phyloP scores from a whole-genome alignment of 805 yeast species.

The Suhomyces vadensis region DNA sequence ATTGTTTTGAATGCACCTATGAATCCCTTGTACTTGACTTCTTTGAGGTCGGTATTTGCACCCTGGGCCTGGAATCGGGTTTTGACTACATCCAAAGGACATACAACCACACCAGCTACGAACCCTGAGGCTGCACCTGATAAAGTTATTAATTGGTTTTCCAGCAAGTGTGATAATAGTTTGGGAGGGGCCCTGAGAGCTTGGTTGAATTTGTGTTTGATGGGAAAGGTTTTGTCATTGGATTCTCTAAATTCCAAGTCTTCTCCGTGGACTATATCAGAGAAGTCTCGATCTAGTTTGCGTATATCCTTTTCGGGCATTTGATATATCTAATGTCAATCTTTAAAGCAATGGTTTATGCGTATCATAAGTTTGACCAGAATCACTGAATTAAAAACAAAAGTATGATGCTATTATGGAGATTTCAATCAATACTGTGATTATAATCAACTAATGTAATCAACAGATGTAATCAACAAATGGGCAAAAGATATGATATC shows the following conservation, averaged over 20 bases:
- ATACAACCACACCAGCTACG: constrained; percentile 82
- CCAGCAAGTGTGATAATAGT: constrained; percentile 2
- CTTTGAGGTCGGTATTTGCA: constrained; percentile 21
- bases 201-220: constrained; percentile 2
- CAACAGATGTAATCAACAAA: too few relatives aligned
- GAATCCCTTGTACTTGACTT: constrained; percentile 55
- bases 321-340: neutral
- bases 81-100: constrained; percentile 95
- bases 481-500: too few relatives aligned
- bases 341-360: too few relatives aligned
- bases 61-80: constrained; percentile 95
- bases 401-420: too few relatives aligned
- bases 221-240: constrained; percentile 16
- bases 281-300: constrained; percentile 24
- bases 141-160: constrained; percentile 62
- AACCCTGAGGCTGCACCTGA: constrained; percentile 96
- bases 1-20: constrained; percentile 66
- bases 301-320: neutral
- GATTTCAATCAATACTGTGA: too few relatives aligned
- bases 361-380: too few relatives aligned
- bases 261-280: constrained; percentile 40
- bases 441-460: too few relatives aligned
- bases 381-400: neutral
- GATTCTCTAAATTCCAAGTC: constrained; percentile 35
- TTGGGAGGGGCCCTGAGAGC: neutral